A percentile compares a stretch with the other conserved stretches of the same genome.
Conservation (phyloP, 2,329 filamentous ascomycete genomes). For the Sordariomycetes sp. region DNA sequence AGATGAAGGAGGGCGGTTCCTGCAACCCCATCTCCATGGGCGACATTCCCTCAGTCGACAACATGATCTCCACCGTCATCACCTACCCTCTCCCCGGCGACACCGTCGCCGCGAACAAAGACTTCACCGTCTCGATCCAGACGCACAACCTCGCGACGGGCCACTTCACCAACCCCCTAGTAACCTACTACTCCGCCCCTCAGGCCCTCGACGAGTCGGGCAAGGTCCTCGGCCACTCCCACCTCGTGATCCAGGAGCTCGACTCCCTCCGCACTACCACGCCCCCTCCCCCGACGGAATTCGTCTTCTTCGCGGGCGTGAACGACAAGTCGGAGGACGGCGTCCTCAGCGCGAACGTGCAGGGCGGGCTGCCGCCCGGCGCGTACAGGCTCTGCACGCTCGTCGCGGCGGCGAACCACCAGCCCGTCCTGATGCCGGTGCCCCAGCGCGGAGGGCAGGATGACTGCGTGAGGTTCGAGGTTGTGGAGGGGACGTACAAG, state of each 20-base stretch:
- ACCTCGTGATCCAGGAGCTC: constrained; percentile 38
- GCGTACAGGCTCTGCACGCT: constrained; percentile 38
- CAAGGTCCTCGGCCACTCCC: constrained; percentile 28
- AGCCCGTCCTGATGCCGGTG: constrained; percentile 43
- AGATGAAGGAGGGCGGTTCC: constrained; percentile 32
- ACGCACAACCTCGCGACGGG: constrained; percentile 35
- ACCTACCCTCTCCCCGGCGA: constrained; percentile 27
- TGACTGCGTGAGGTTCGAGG: constrained; percentile 35
- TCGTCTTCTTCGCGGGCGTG: constrained; percentile 45
- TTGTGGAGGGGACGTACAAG: constrained; percentile 9
- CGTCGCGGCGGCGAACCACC: constrained; percentile 35
- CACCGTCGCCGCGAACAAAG: constrained; percentile 20
- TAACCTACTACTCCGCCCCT: constrained; percentile 40
- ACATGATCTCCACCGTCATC: constrained; percentile 44
- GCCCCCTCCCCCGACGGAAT: constrained; percentile 22
- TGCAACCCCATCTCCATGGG: constrained; percentile 49
- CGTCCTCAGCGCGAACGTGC: constrained; percentile 26
- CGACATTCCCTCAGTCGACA: constrained; percentile 31
- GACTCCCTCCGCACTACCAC: constrained; percentile 19
- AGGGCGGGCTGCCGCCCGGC: constrained; percentile 30
- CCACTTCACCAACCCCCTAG: constrained; percentile 37
- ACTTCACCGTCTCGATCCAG: constrained; percentile 33
- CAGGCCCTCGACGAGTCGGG: constrained; percentile 30
- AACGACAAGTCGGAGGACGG: constrained; percentile 35
- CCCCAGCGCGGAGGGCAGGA: constrained; percentile 40